Evolutionary conservation across 2,329 filamentous ascomycete species (phyloP), one percentile per base, ranked within the genome.

Genomic region (Chrysoporthe cubensis): DNA sequence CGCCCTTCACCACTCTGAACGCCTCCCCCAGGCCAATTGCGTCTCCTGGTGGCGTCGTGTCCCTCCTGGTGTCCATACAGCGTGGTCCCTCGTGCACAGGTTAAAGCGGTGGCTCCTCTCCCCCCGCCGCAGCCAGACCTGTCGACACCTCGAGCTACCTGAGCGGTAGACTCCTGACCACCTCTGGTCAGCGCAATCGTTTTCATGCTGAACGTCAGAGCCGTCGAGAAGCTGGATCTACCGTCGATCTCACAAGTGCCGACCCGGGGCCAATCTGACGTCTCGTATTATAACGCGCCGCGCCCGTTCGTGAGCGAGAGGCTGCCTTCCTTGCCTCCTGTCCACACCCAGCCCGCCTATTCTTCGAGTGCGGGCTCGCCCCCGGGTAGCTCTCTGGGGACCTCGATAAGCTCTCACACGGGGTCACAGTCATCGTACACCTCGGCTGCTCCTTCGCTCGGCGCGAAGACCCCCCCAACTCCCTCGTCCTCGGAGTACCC

Each of bases 141-240:
- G 21, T 18, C 21, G 42, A 4, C 11, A 26, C 7, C 9, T 40
- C 40, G 14, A 44, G 16, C 56, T 64, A 64, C 66, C 63, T 48
- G 57, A 48, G 44, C 48, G n/a, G 26, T 62, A 44, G 50, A 64
- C 50, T 44, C n/a, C 48, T 67, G 67, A 64, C 67, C 67, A 54
- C 34, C 46, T 46, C 61, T 32, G 62, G 68, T 65, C 68, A 68
- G 42, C 62, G 59, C 64, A 65, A 58, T 62, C 44, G 57, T 63
- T 68, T 68, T 67, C 62, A 65, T 65, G 65, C 63, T 71, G 50
- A 65, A 65, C 68, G 68, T 57, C 67, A 66, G 63, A 54, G 83
- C 88, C 82, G 91, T 89, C 92, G 92, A 88, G 90, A 96, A 94
- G 86, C 93, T 96, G 93, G 93, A 94, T 92, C 89, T 94, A 81